A percentile compares a stretch with the other conserved stretches of the same genome.
These are phyloP conservation scores for Tricholoma saponaceum DNA, from an alignment of 768 basidiomycete species.

Conservation along the genomic window DNA sequence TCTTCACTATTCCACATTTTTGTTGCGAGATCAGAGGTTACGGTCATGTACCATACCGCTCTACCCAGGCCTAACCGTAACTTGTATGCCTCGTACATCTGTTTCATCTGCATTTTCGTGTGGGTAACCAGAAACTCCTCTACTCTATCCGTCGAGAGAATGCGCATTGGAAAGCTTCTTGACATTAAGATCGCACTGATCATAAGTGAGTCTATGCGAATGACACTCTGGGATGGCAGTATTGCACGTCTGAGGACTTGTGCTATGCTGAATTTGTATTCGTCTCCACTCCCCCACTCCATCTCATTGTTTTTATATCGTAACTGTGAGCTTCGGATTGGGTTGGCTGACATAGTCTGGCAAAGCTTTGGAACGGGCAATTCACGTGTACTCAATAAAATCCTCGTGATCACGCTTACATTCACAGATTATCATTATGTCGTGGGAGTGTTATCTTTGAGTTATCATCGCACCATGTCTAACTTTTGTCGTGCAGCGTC, in stretches of 20 bases:
- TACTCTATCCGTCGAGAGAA: not conserved
- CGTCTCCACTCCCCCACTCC: not conserved
- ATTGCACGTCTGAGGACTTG: not conserved
- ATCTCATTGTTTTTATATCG: not conserved
- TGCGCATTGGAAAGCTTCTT: not conserved
- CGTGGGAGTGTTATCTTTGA: not conserved
- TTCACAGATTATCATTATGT: not conserved
- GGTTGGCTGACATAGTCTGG: not conserved
- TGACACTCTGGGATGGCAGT: not conserved
- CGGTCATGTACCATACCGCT: not conserved
- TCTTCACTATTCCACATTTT: not conserved
- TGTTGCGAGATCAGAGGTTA: not conserved
- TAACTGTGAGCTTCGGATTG: not conserved
- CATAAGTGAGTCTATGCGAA: not conserved
- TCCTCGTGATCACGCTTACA: not conserved
- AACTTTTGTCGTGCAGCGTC: not conserved
- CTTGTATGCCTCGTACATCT: not conserved
- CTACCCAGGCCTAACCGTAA: not conserved
- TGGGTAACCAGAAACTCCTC: not conserved
- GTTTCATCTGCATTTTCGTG: not conserved
- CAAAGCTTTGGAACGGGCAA: not conserved
- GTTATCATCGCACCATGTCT: not conserved
- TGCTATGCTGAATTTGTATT: not conserved
- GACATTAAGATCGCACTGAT: not conserved
- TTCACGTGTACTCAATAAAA: not conserved